Evolutionary conservation across 129 eudicot species (phyloP), one percentile per base, ranked within the genome.

Genomic region (Flaveria brownii): DNA sequence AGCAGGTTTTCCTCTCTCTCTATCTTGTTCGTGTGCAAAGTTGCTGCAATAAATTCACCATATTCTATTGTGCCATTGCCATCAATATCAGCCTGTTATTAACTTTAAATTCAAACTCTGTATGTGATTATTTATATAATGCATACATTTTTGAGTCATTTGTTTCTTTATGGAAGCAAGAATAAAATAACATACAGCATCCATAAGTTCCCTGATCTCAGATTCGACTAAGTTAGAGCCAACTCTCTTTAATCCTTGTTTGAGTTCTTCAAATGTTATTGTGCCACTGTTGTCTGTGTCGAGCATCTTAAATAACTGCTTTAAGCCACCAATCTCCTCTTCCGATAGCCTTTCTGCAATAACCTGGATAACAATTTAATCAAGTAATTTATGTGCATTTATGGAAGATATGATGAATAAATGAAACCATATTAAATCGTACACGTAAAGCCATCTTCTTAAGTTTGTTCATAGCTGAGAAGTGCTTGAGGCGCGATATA

Each of bases 381-480:
- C 17, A 39, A 70, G 18, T 63, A 69, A 59, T 13, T 2, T 14
- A 52, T 25, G 42, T 46, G 56, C 14, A 9, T 9, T 4, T 23
- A 26, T 50, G 10, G 16, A 70, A 63, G 46, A 63, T 30, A 63
- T 36, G 23, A 14, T 39, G 18, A 5, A 43, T 43, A 1, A 46
- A 64, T 68, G 59, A 59, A 81, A 42, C 20, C 18, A 77, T 47
- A 52, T 18, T 43, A 22, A 63, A 79, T 23, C 80, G 11, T 86
- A 87, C 91, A 8, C 86, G 88, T n/a, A 87, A 78, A 75, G 91
- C 91, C 88, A 87, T 87, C 84, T 87, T 84, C 66, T 86, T 86
- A 47, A 86, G 81, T 70, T 86, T 86, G 83, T 86, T 86, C 90
- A 86, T 86, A 47, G 88, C 91, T 30, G 91, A 87, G 67, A 87